phyloP scores from a whole-genome alignment of 2,329 filamentous ascomycete genomes.

The Myriangium duriaei region DNA sequence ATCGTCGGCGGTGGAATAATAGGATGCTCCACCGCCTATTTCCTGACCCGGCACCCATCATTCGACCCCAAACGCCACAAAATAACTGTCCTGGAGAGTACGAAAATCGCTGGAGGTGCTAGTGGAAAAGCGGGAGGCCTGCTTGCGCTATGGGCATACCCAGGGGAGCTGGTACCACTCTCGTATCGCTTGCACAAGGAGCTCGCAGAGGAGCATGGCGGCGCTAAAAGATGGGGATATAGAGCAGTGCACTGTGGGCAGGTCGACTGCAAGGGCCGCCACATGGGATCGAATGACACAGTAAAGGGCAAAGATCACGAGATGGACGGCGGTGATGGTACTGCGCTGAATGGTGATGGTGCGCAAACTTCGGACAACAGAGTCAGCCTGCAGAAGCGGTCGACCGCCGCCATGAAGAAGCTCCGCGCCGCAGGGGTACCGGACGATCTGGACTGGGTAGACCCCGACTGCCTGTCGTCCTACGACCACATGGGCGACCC shows the following conservation, averaged over 20 bases:
- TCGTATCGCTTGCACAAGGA: slow-evolving; percentile 75
- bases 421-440: slow-evolving; percentile 53
- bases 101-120: slow-evolving; percentile 73
- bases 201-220: slow-evolving; percentile 71
- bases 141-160: slow-evolving; percentile 85
- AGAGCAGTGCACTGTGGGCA: slow-evolving; percentile 63
- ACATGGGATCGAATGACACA: slow-evolving; percentile 17
- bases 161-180: slow-evolving; percentile 66
- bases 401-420: slow-evolving; percentile 36
- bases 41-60: slow-evolving; percentile 69
- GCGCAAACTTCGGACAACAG: slow-evolving; percentile 12
- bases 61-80: slow-evolving; percentile 64
- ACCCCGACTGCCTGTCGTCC: slow-evolving; percentile 48
- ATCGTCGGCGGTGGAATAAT: slow-evolving; percentile 72
- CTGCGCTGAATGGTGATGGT: slow-evolving; percentile 18
- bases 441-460: slow-evolving; percentile 72
- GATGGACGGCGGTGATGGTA: slow-evolving; percentile 20
- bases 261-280: slow-evolving; percentile 33
- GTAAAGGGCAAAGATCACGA: slow-evolving; percentile 18
- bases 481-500: slow-evolving; percentile 79
- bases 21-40: slow-evolving; percentile 84
- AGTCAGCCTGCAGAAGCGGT: slow-evolving; percentile 45
- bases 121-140: slow-evolving; percentile 92
- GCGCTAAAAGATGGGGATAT: slow-evolving; percentile 75
- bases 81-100: slow-evolving; percentile 79